Conservation (phyloP, 176 grass and related monocot genomes). For the Carex littledalei region DNA sequence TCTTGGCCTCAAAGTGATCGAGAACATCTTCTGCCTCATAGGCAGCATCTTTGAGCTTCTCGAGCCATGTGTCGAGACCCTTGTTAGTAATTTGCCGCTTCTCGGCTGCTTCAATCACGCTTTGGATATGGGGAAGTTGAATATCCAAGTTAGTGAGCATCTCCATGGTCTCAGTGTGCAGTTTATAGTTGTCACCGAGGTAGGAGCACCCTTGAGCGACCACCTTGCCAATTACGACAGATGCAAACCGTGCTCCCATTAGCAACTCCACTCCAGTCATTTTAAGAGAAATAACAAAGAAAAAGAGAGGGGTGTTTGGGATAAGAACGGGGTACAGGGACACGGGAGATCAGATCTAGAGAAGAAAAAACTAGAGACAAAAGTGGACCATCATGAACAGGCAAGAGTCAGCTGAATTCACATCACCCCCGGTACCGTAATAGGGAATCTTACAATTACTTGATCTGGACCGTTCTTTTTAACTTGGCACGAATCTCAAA, state of each 20-base stretch:
- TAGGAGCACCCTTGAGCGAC: background rate
- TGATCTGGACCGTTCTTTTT: too few species aligned
- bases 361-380: too few species aligned
- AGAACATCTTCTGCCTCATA: constrained; percentile 26
- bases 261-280: too few species aligned
- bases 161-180: background rate
- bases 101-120: background rate
- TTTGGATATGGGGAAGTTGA: background rate
- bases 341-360: too few species aligned
- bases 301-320: too few species aligned
- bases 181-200: background rate
- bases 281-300: too few species aligned
- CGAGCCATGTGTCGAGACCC: background rate
- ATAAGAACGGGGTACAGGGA: too few species aligned
- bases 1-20: constrained; percentile 23
- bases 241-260: background rate
- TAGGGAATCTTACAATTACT: too few species aligned
- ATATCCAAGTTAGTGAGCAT: constrained; percentile 2
- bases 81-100: background rate
- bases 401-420: too few species aligned
- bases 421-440: too few species aligned
- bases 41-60: background rate
- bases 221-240: background rate
- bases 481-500: too few species aligned
- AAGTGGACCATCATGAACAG: too few species aligned